Evolutionary conservation across 495 filamentous ascomycete genomes (phyloP).

Genomic region (Lasiosphaeria hispida): DNA sequence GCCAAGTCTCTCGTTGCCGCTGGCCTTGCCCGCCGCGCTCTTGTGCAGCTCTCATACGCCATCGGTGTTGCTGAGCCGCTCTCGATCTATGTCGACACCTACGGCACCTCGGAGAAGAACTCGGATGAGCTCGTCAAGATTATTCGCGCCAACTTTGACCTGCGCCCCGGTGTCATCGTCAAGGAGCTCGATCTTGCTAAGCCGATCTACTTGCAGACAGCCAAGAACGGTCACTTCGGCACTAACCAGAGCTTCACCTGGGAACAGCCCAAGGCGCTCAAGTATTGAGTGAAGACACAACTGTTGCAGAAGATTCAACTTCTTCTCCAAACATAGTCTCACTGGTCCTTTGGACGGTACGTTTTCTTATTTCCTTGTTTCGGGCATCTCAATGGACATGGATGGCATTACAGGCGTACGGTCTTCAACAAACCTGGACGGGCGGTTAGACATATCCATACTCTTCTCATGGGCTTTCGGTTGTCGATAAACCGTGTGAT

Average conservation of each 20-base stretch:
- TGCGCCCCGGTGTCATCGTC: conserved; percentile 96
- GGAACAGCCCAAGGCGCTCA: conserved; percentile 96
- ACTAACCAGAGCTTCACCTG: conserved; percentile 96
- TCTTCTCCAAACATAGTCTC: conserved; percentile 32
- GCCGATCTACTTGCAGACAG: conserved; percentile 97
- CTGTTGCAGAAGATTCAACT: conserved; percentile 39
- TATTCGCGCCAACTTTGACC: conserved; percentile 92
- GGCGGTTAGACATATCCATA: conserved; percentile 36
- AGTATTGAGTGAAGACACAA: conserved; percentile 60
- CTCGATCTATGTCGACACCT: conserved; percentile 82
- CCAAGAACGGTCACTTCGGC: conserved; percentile 97
- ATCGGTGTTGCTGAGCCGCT: conserved; percentile 98
- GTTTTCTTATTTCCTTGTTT: conserved; percentile 19
- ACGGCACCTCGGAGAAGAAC: conserved; percentile 72
- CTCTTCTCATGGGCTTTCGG: conserved; percentile 23
- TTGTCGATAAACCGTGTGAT: conserved; percentile 16
- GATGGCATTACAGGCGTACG: conserved; percentile 37
- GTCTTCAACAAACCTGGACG: conserved; percentile 43
- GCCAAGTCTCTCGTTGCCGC: conserved; percentile 94
- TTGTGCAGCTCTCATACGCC: conserved; percentile 98
- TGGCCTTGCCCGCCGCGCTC: conserved; percentile 81
- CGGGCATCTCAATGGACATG: conserved; percentile 26
- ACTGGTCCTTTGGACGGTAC: conserved; percentile 24
- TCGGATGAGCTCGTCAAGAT: conserved; percentile 86
- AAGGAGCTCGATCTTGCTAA: conserved; percentile 92